Evolutionary conservation across 23 red algal genomes (phyloP).

Genomic region (Cyanidiococcus yangmingshanensis): DNA sequence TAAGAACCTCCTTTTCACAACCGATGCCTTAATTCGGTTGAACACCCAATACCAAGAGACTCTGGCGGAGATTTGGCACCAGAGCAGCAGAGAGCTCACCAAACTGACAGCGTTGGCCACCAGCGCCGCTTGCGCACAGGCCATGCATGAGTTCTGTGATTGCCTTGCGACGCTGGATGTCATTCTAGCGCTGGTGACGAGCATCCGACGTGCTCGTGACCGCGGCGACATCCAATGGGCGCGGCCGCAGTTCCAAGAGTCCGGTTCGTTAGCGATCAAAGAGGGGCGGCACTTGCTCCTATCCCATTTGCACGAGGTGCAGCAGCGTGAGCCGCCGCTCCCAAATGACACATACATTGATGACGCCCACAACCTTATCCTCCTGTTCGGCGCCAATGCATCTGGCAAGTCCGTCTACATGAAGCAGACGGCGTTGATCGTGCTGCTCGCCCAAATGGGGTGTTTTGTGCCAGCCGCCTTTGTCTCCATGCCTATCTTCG

Average conservation of each 20-base stretch:
- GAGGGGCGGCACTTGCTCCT: constrained; percentile 53
- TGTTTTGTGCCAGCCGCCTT: constrained; percentile 64
- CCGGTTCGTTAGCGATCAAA: constrained; percentile 43
- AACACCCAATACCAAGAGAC: constrained; percentile 57
- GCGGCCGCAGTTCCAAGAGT: constrained; percentile 33
- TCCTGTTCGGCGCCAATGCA: constrained; percentile 65
- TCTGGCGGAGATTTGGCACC: constrained; percentile 56
- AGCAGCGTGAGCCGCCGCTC: constrained; percentile 18
- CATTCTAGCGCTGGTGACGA: constrained; percentile 45
- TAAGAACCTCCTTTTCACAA: constrained; percentile 60
- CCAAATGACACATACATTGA: constrained; percentile 63
- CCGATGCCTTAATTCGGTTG: constrained; percentile 38
- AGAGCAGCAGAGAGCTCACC: constrained; percentile 50
- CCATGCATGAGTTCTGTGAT: constrained; percentile 85
- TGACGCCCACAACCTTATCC: constrained; percentile 38
- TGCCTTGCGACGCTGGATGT: constrained; percentile 63
- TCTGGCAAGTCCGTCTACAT: constrained; percentile 70
- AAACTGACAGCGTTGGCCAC: constrained; percentile 33
- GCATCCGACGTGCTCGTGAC: constrained; percentile 17
- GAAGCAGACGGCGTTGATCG: constrained; percentile 47
- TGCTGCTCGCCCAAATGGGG: constrained; percentile 70
- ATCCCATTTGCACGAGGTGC: constrained; percentile 15
- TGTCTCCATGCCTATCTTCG: constrained; percentile 41
- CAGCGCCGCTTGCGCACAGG: constrained; percentile 22
- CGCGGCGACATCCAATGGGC: not conserved